These are phyloP conservation scores for Colletotrichum australisinense DNA, from an alignment of 2,329 filamentous ascomycete species.

Conservation along the genomic window DNA sequence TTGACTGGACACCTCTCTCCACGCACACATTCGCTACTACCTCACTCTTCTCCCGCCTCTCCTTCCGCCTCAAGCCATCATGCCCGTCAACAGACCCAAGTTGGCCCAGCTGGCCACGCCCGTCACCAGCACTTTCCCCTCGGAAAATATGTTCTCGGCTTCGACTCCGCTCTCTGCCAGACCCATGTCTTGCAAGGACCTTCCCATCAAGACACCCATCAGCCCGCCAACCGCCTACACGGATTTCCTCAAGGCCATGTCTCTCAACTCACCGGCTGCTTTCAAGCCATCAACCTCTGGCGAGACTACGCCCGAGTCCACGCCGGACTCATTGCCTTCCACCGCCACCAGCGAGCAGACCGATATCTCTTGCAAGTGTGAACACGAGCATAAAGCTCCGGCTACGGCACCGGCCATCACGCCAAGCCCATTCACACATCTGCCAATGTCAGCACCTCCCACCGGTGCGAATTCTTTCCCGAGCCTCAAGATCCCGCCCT, in stretches of 20 bases:
- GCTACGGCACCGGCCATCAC: slow-evolving; percentile 54
- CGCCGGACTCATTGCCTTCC: slow-evolving; percentile 49
- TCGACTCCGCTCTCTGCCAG: slow-evolving; percentile 73
- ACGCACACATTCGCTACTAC: slow-evolving; percentile 30
- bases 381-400: slow-evolving; percentile 58
- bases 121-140: slow-evolving; percentile 72
- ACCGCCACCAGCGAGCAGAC: slow-evolving; percentile 63
- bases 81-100: slow-evolving; percentile 68
- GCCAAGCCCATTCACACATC: slow-evolving; percentile 63
- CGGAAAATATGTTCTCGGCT: slow-evolving; percentile 66
- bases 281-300: slow-evolving; percentile 61
- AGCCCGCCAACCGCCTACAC: slow-evolving; percentile 91
- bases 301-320: slow-evolving; percentile 59
- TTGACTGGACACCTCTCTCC: slow-evolving; percentile 50
- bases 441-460: slow-evolving; percentile 70
- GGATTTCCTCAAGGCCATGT: slow-evolving; percentile 90
- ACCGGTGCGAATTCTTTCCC: slow-evolving; percentile 70
- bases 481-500: slow-evolving; percentile 81
- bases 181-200: slow-evolving; percentile 49
- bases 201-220: slow-evolving; percentile 86
- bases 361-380: slow-evolving; percentile 68
- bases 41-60: slow-evolving; percentile 27
- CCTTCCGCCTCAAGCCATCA: slow-evolving; percentile 48
- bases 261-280: slow-evolving; percentile 76
- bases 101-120: slow-evolving; percentile 72